phyloP scores from a whole-genome alignment of 1,284 basidiomycete genomes.

The Amylostereum chailletii region DNA sequence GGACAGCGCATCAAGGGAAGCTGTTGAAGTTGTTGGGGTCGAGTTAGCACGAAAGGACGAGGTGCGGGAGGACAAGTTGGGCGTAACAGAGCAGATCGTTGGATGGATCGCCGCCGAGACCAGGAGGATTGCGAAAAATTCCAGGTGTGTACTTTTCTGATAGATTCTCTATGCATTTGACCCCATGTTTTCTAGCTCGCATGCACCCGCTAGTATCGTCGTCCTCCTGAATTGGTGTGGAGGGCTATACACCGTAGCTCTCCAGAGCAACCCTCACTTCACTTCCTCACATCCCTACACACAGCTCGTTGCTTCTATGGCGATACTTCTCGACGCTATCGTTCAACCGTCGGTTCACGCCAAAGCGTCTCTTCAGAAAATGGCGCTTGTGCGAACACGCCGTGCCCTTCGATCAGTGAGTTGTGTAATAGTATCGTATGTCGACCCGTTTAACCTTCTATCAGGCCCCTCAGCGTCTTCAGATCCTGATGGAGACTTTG shows the following conservation, averaged over 20 bases:
- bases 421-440: slow-evolving; percentile 4
- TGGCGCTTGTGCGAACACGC: slow-evolving; percentile 50
- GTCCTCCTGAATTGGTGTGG: slow-evolving; percentile 72
- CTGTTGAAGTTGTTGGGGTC: slow-evolving; percentile 58
- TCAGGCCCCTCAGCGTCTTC: slow-evolving; percentile 40
- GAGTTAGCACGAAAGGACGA: slow-evolving; percentile 54
- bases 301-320: slow-evolving; percentile 44
- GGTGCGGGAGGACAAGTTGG: slow-evolving; percentile 33
- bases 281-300: slow-evolving; percentile 39
- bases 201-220: slow-evolving; percentile 57
- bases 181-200: slow-evolving; percentile 32
- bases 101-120: slow-evolving; percentile 68
- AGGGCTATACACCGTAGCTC: slow-evolving; percentile 47
- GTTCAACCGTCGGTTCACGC: slow-evolving; percentile 38
- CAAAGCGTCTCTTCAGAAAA: slow-evolving; percentile 54
- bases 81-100: slow-evolving; percentile 60
- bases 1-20: slow-evolving; percentile 62
- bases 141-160: slow-evolving; percentile 34
- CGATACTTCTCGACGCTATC: slow-evolving; percentile 51
- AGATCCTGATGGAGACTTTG: slow-evolving; percentile 39
- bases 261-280: slow-evolving; percentile 35
- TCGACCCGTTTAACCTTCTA: background rate
- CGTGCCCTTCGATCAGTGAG: slow-evolving; percentile 57
- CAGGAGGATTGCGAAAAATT: slow-evolving; percentile 39
- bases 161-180: slow-evolving; percentile 7